phyloP scores from a whole-genome alignment of 306 rosid species.

The Sechiopsis laciniata region DNA sequence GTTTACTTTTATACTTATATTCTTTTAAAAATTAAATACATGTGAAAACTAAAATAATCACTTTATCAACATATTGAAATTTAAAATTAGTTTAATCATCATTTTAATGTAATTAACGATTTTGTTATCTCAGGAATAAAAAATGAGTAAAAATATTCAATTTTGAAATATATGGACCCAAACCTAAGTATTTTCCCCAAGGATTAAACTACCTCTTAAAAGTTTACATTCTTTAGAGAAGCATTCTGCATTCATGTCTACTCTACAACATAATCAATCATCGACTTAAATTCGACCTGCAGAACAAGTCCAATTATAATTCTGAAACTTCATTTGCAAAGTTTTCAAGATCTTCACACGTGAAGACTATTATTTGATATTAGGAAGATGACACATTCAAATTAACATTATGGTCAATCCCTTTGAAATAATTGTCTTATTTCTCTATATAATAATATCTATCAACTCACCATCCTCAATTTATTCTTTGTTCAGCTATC shows the following conservation, averaged over 20 bases:
- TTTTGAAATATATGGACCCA: too few species aligned
- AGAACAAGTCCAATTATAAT: neutral
- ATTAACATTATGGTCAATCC: neutral
- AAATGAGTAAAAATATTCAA: too few species aligned
- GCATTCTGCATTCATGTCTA: neutral
- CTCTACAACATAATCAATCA: neutral
- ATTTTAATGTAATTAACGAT: too few species aligned
- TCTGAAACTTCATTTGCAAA: neutral
- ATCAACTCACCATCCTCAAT: neutral
- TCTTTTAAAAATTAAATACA: too few species aligned
- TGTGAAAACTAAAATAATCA: too few species aligned
- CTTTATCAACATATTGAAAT: too few species aligned
- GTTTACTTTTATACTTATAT: too few species aligned
- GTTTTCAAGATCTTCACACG: neutral
- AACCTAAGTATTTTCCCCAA: too few species aligned
- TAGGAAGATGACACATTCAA: neutral
- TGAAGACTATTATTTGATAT: neutral
- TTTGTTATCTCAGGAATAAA: too few species aligned
- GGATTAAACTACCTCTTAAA: too few species aligned
- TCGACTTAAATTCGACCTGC: neutral
- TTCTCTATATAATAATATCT: neutral
- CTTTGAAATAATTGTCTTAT: neutral
- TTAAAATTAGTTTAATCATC: too few species aligned
- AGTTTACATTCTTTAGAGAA: neutral
- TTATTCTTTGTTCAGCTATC: neutral